Conservation (phyloP, 495 filamentous ascomycete species). For the Xylaria palmicola region DNA sequence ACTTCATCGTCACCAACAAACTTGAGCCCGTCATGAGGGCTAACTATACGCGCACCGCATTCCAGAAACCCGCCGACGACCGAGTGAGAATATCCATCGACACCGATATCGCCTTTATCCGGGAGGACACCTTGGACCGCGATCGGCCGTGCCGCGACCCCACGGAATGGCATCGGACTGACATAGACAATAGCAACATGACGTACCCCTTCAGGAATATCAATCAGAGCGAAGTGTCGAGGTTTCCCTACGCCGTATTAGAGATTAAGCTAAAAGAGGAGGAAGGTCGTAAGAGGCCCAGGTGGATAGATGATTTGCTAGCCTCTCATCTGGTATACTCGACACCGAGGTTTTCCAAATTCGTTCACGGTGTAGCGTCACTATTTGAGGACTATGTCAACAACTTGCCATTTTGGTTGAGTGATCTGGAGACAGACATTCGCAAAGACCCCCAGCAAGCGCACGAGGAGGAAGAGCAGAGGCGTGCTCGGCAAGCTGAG, state of each 20-base stretch:
- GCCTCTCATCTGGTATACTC: constrained; percentile 87
- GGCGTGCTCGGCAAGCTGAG: constrained; percentile 72
- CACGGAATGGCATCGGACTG: constrained; percentile 82
- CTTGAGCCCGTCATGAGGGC: constrained; percentile 85
- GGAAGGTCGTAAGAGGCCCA: constrained; percentile 61
- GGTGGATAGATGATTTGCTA: constrained; percentile 90
- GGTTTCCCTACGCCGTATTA: constrained; percentile 86
- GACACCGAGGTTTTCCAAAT: constrained; percentile 90
- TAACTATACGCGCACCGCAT: constrained; percentile 91
- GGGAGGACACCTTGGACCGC: constrained; percentile 82
- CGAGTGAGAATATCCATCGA: constrained; percentile 90
- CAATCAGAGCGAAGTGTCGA: constrained; percentile 85
- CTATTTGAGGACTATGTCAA: constrained; percentile 97
- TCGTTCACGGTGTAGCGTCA: constrained; percentile 86
- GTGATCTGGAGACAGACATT: constrained; percentile 87
- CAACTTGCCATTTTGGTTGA: constrained; percentile 92
- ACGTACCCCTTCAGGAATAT: constrained; percentile 81
- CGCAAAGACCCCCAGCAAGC: constrained; percentile 86
- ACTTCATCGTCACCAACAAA: constrained; percentile 72
- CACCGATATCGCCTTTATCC: constrained; percentile 86
- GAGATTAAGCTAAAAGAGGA: constrained; percentile 88
- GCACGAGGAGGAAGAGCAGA: constrained; percentile 87
- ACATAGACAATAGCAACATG: constrained; percentile 82
- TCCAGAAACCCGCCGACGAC: constrained; percentile 92
- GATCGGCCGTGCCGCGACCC: constrained; percentile 86